phyloP scores from a whole-genome alignment of 2,329 filamentous ascomycete species.

The Malbranchea cinnamomea region DNA sequence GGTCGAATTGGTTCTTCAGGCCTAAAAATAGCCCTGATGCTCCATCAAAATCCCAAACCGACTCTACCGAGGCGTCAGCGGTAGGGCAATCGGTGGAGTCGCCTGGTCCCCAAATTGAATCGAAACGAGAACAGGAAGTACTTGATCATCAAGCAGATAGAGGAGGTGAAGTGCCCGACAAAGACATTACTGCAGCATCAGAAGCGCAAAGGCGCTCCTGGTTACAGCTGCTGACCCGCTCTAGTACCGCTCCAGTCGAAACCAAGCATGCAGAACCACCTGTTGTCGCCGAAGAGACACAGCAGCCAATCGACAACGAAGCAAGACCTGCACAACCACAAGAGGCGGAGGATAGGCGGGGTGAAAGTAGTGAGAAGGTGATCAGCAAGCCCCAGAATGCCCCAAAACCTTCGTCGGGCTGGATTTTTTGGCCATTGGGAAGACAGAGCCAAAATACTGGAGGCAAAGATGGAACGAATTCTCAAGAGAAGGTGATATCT shows the following conservation, averaged over 20 bases:
- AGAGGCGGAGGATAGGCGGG: slow-evolving; percentile 5
- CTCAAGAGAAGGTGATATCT: no score
- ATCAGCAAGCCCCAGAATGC: slow-evolving; percentile 7
- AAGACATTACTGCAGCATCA: slow-evolving; percentile 2
- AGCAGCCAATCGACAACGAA: slow-evolving; percentile 6
- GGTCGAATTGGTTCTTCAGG: no score
- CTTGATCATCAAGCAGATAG: no score
- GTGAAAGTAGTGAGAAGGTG: background rate
- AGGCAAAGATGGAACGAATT: no score
- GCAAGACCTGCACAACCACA: slow-evolving; percentile 12
- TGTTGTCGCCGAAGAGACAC: slow-evolving; percentile 3
- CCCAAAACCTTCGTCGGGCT: slow-evolving; percentile 21
- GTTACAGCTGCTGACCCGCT: slow-evolving; percentile 31
- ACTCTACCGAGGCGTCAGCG: no score
- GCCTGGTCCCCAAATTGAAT: no score
- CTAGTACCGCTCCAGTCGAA: slow-evolving; percentile 13
- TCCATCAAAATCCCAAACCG: no score
- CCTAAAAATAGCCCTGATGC: no score
- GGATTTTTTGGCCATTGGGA: slow-evolving; percentile 29
- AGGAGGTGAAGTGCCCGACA: no score
- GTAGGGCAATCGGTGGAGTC: no score
- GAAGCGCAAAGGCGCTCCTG: slow-evolving; percentile 26
- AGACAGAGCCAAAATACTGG: slow-evolving; percentile 14
- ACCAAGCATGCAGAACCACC: slow-evolving; percentile 13
- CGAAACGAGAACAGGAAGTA: no score